These are phyloP conservation scores for Sanghuangporus weigelae DNA, from an alignment of 1,284 basidiomycete genomes.

Conservation along the genomic window DNA sequence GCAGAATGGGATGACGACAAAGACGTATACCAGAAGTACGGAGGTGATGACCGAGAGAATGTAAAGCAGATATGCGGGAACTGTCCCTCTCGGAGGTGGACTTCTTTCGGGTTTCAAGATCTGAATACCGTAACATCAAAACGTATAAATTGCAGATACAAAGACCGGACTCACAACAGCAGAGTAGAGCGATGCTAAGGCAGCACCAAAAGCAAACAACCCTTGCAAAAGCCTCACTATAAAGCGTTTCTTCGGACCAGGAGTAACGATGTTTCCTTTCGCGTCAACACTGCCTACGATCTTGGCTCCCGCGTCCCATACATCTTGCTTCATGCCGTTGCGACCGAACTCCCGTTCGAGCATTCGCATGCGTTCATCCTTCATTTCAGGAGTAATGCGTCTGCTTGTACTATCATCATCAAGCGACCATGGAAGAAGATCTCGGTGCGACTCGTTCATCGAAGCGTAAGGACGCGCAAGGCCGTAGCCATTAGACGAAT, in stretches of 20 bases:
- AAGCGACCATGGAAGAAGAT: conserved; percentile 19
- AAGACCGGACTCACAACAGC: conserved; percentile 34
- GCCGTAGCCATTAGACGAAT: conserved; percentile 30
- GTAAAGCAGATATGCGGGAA: conserved; percentile 54
- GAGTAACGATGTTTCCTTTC: conserved; percentile 52
- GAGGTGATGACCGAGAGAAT: conserved; percentile 48
- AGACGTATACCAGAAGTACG: conserved; percentile 47
- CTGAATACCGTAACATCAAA: conserved; percentile 27
- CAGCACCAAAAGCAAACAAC: conserved; percentile 44
- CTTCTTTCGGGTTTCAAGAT: conserved; percentile 47
- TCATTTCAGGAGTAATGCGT: conserved; percentile 43
- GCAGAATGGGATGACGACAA: conserved; percentile 54
- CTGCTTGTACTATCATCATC: conserved; percentile 28
- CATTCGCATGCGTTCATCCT: conserved; percentile 65
- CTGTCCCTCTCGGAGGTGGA: conserved; percentile 52
- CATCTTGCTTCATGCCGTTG: conserved; percentile 25
- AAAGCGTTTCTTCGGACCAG: conserved; percentile 55
- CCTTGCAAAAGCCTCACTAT: conserved; percentile 45
- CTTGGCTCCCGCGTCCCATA: conserved; percentile 39
- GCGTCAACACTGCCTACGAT: conserved; percentile 52
- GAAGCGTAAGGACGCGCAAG: conserved; percentile 27
- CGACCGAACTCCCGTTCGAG: conserved; percentile 55
- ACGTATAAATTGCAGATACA: neutral
- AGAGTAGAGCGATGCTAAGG: conserved; percentile 54
- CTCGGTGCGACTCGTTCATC: conserved; percentile 35